Conservation (phyloP, 2,329 filamentous ascomycete species). For the Pleoardoris graminearum region DNA sequence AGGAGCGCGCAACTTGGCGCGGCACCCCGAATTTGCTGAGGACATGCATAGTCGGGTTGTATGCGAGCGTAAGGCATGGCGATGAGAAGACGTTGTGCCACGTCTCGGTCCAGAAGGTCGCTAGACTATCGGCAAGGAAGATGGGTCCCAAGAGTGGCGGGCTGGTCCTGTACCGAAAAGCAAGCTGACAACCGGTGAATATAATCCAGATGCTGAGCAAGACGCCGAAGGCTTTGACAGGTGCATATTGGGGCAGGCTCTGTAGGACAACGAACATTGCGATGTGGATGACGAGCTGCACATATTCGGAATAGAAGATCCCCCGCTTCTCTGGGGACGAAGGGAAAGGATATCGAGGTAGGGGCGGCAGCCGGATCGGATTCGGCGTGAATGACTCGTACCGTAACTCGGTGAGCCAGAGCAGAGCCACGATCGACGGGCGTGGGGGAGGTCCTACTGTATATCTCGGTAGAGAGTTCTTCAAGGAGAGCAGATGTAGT, state of each 20-base stretch:
- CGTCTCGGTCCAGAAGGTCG: constrained; percentile 45
- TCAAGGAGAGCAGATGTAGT: constrained; percentile 46
- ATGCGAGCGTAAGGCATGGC: constrained; percentile 47
- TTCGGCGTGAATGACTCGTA: constrained; percentile 52
- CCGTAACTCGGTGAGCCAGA: constrained; percentile 47
- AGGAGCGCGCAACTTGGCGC: constrained; percentile 33
- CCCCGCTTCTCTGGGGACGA: constrained; percentile 40
- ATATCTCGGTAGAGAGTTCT: constrained; percentile 40
- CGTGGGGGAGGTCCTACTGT: constrained; percentile 20
- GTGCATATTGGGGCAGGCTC: constrained; percentile 41
- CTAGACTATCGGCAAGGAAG: constrained; percentile 41
- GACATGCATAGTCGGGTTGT: constrained; percentile 39
- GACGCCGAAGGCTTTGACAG: constrained; percentile 45
- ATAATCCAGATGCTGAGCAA: constrained; percentile 47
- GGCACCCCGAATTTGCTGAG: constrained; percentile 40
- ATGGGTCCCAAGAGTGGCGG: constrained; percentile 47
- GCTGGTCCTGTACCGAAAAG: constrained; percentile 44
- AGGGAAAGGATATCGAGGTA: constrained; percentile 41
- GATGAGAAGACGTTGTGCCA: constrained; percentile 51
- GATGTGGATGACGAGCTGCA: constrained; percentile 43
- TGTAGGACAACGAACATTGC: constrained; percentile 42
- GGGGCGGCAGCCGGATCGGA: constrained; percentile 36
- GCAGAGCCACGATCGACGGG: constrained; percentile 22
- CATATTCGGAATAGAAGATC: constrained; percentile 42
- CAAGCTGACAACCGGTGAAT: constrained; percentile 46